phyloP scores from a whole-genome alignment of 1,284 basidiomycete species.

The Coriolopsis trogii region DNA sequence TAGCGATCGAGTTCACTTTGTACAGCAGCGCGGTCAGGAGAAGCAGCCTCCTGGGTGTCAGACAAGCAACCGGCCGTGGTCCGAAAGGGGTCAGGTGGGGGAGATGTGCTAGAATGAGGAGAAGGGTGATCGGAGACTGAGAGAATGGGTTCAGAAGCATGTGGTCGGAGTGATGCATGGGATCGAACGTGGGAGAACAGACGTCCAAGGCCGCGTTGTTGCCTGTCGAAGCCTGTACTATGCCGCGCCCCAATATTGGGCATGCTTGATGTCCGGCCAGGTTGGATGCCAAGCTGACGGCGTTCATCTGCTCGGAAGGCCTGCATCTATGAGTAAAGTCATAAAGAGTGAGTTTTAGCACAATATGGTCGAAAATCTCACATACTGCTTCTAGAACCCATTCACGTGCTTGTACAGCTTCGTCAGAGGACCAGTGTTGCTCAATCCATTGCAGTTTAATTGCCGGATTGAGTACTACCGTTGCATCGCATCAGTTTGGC shows the following conservation, averaged over 20 bases:
- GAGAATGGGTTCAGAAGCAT: neutral
- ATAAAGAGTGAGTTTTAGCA: neutral
- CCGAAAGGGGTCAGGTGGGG: too few relatives aligned
- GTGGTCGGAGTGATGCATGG: neutral
- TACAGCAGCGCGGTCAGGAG: too few relatives aligned
- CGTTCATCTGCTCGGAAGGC: neutral
- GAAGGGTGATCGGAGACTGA: too few relatives aligned
- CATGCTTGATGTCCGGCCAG: neutral
- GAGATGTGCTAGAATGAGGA: too few relatives aligned
- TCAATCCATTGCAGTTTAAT: neutral
- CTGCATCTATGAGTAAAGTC: neutral
- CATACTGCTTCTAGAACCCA: neutral
- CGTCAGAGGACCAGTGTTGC: neutral
- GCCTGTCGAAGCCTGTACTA: neutral
- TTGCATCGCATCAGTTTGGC: neutral
- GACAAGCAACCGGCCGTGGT: too few relatives aligned
- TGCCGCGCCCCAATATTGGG: neutral
- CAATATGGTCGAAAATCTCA: neutral
- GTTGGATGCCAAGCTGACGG: neutral
- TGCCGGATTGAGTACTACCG: neutral
- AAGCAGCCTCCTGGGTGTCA: too few relatives aligned
- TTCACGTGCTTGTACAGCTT: neutral
- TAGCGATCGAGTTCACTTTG: too few relatives aligned
- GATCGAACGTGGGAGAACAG: neutral
- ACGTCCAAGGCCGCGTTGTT: neutral